These are phyloP conservation scores for Coemansia nantahalensis DNA, from an alignment of 192 early-diverging fungal species.

Conservation along the genomic window DNA sequence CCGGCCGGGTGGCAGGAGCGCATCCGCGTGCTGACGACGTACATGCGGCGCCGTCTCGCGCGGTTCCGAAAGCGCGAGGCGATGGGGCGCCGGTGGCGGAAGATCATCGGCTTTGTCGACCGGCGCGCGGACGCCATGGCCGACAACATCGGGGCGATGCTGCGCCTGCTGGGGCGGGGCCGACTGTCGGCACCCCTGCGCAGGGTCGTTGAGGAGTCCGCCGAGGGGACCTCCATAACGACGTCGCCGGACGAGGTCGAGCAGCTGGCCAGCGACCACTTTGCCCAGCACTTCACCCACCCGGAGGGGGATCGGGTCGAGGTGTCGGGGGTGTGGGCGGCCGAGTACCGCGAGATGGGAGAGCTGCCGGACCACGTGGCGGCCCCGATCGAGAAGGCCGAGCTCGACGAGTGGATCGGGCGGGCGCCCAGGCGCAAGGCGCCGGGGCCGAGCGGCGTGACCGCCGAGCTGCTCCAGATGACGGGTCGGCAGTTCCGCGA, in stretches of 20 bases:
- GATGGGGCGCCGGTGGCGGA: background rate
- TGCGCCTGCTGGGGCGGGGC: background rate
- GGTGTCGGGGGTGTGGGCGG: background rate
- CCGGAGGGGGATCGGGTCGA: background rate
- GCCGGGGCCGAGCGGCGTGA: constrained; percentile 1
- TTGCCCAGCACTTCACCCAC: background rate
- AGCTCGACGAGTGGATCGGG: constrained; percentile 4
- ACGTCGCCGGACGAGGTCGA: too few relatives aligned
- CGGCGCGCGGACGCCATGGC: background rate
- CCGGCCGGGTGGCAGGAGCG: background rate
- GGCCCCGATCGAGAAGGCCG: background rate
- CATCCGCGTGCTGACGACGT: too few relatives aligned
- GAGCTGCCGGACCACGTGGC: background rate
- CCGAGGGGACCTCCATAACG: background rate
- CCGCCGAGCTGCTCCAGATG: background rate
- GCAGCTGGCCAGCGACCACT: too few relatives aligned
- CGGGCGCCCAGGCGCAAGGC: background rate
- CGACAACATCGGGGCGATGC: background rate
- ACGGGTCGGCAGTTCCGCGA: background rate
- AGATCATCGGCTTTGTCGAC: background rate
- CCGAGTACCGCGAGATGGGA: background rate
- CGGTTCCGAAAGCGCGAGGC: background rate
- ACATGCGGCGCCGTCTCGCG: background rate
- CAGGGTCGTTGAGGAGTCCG: background rate
- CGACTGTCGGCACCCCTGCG: background rate